These are phyloP conservation scores for Vanilla planifolia DNA, from an alignment of 106 monocot species.

Conservation along the genomic window DNA sequence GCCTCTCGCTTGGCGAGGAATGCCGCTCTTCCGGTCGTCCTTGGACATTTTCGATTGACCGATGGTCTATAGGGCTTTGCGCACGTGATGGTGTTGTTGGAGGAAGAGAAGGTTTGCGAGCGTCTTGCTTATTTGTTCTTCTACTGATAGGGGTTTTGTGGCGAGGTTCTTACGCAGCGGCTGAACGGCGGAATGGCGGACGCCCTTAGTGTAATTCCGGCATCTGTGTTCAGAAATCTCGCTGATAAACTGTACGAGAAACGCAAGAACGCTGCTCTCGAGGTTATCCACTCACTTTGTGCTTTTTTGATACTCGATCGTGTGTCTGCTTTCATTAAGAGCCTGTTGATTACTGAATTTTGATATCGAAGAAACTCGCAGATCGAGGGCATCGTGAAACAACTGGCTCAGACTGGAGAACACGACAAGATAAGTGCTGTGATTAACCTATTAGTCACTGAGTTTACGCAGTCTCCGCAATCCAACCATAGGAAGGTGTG, in stretches of 20 bases:
- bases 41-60: too few relatives aligned
- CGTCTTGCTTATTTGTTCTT: neutral
- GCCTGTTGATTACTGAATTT: neutral
- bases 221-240: conserved; percentile 67
- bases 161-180: neutral
- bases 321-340: neutral
- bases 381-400: conserved; percentile 26
- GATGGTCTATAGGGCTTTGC: neutral
- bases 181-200: conserved; percentile 44
- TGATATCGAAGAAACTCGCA: conserved; percentile 44
- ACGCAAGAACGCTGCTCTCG: conserved; percentile 93
- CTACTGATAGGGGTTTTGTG: neutral
- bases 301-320: neutral
- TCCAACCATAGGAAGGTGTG: conserved; percentile 68
- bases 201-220: conserved; percentile 59
- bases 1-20: neutral
- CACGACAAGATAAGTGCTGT: conserved; percentile 27
- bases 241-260: conserved; percentile 99
- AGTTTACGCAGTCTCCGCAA: conserved; percentile 22
- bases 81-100: neutral
- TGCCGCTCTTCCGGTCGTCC: too few relatives aligned
- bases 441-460: conserved; percentile 13
- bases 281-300: conserved; percentile 32
- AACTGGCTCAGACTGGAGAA: conserved; percentile 18
- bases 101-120: neutral